A percentile compares a stretch with the other conserved stretches of the same genome.
phyloP scores from a whole-genome alignment of 129 eudicot genomes.

The Saposhnikovia divaricata region DNA sequence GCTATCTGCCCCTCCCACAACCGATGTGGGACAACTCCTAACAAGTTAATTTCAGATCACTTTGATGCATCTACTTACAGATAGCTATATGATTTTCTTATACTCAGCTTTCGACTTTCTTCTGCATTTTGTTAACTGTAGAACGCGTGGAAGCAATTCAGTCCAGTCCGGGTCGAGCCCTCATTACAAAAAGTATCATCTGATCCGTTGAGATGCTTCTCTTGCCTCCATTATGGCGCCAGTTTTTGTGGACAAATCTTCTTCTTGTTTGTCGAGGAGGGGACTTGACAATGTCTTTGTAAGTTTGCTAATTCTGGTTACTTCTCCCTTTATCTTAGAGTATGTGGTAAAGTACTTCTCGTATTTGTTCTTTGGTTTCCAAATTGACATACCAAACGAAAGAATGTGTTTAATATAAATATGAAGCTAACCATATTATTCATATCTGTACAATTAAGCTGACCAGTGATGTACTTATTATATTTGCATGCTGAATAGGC shows the following conservation, averaged over 20 bases:
- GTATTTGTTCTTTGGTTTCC: background rate
- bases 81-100: too few relatives aligned
- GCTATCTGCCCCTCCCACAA: too few relatives aligned
- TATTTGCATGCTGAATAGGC: background rate
- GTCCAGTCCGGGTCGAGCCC: slow-evolving; percentile 31
- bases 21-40: too few relatives aligned
- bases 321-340: background rate
- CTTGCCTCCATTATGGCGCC: slow-evolving; percentile 55
- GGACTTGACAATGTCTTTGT: slow-evolving; percentile 35
- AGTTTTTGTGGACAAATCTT: slow-evolving; percentile 63
- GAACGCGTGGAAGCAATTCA: too few relatives aligned
- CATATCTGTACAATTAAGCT: background rate
- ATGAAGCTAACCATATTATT: background rate
- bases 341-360: background rate
- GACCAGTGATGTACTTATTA: background rate
- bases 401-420: background rate
- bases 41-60: background rate
- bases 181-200: slow-evolving; percentile 22
- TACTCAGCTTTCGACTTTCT: too few relatives aligned
- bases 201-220: slow-evolving; percentile 33
- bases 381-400: background rate
- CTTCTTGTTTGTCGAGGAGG: slow-evolving; percentile 41
- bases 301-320: slow-evolving; percentile 26
- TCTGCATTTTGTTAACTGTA: too few relatives aligned
- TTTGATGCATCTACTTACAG: background rate